Percentiles rank a stretch among this genome's conserved stretches.
Evolutionary conservation across 371 early-diverging fungal genomes (phyloP).

Genomic region (Apophysomyces sp.): DNA sequence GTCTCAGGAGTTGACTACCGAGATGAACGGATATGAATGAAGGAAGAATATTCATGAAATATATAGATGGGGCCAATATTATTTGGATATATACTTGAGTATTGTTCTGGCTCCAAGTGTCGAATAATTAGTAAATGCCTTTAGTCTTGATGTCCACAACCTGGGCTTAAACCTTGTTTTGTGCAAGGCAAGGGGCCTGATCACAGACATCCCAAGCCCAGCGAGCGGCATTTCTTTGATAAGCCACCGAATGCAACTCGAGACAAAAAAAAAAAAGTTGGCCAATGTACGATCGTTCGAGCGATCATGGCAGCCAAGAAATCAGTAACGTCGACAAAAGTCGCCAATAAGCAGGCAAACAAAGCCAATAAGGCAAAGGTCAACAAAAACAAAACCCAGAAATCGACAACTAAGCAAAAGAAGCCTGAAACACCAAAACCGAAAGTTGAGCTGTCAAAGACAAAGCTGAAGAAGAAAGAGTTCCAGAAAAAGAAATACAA

Average conservation of each 20-base stretch:
- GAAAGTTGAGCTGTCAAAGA: constrained; percentile 15
- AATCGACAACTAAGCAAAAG: neutral
- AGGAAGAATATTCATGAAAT: no score
- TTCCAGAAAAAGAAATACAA: constrained; percentile 39
- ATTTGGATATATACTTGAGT: no score
- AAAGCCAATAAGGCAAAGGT: constrained; percentile 1
- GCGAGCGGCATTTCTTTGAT: neutral
- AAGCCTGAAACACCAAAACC: constrained; percentile 10
- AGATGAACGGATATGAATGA: no score
- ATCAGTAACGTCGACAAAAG: constrained; percentile 7
- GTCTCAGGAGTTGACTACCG: no score
- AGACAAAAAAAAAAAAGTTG: constrained; percentile 2
- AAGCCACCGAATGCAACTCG: neutral
- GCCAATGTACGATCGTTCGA: neutral
- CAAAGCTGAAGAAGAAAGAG: constrained; percentile 33
- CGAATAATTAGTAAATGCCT: no score
- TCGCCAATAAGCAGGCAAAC: neutral
- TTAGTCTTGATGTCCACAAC: no score
- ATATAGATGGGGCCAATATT: no score
- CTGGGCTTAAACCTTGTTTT: no score
- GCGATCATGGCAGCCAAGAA: constrained; percentile 17
- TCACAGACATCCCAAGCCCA: no score
- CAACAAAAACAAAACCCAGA: neutral
- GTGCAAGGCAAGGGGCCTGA: no score
- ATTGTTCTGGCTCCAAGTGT: no score